Evolutionary conservation across 768 basidiomycete species (phyloP).

Genomic region (Naematelia encephala): DNA sequence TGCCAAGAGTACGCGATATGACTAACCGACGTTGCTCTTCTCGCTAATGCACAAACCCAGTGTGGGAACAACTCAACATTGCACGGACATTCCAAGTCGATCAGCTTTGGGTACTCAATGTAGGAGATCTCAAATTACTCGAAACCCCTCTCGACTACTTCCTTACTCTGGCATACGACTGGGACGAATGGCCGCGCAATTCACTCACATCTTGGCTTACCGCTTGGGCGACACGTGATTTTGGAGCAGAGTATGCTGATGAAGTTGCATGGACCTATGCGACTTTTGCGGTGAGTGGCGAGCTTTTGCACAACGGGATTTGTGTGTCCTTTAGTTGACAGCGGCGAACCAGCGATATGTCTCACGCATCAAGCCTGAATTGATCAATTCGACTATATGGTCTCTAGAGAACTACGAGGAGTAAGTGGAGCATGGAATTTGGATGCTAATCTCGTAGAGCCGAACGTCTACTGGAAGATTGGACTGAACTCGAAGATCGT

Average conservation of each 20-base stretch:
- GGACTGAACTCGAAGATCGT: constrained; percentile 56
- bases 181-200: constrained; percentile 58
- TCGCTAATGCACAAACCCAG: constrained; percentile 44
- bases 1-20: constrained; percentile 15
- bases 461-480: constrained; percentile 58
- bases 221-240: constrained; percentile 65
- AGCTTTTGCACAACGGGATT: too few relatives aligned
- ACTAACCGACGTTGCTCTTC: background rate
- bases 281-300: constrained; percentile 27
- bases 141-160: constrained; percentile 71
- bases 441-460: too few relatives aligned
- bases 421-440: constrained; percentile 56
- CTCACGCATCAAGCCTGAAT: constrained; percentile 63
- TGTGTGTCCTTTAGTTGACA: background rate
- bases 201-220: constrained; percentile 60
- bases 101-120: constrained; percentile 68
- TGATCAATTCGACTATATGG: constrained; percentile 62
- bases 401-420: constrained; percentile 70
- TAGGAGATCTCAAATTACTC: constrained; percentile 71
- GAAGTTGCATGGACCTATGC: constrained; percentile 58
- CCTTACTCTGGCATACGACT: constrained; percentile 63
- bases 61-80: constrained; percentile 68
- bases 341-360: constrained; percentile 57
- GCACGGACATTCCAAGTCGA: constrained; percentile 62
- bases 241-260: constrained; percentile 54